A percentile compares a stretch with the other conserved stretches of the same genome.
Conservation (phyloP, 2,329 filamentous ascomycete species). For the Arthrobotrys entomopaga region DNA sequence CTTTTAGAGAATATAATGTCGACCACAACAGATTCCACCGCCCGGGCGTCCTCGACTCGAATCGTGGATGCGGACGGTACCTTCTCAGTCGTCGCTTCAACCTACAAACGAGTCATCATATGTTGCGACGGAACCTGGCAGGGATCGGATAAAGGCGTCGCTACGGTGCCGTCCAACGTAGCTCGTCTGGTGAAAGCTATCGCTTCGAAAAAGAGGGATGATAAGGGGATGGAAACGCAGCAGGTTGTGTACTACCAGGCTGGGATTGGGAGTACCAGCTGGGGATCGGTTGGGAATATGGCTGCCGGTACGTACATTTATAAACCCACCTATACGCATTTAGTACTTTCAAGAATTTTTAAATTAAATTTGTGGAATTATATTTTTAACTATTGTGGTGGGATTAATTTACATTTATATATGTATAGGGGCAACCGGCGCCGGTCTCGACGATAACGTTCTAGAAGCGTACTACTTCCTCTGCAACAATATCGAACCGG, state of each 20-base stretch:
- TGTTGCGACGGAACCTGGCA: slow-evolving; percentile 55
- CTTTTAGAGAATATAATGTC: slow-evolving; percentile 37
- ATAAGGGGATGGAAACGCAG: slow-evolving; percentile 37
- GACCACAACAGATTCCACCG: slow-evolving; percentile 11
- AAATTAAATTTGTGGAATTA: not conserved
- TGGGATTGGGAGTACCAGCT: slow-evolving; percentile 43
- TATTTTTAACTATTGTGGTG: not conserved
- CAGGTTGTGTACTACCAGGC: slow-evolving; percentile 48
- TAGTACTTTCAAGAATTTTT: not conserved
- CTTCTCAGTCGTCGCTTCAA: slow-evolving; percentile 14
- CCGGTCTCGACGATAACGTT: slow-evolving; percentile 63
- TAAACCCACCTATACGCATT: not conserved
- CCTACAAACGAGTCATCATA: slow-evolving; percentile 49
- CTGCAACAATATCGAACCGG: slow-evolving; percentile 70
- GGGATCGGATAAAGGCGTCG: slow-evolving; percentile 46
- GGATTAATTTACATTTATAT: not conserved
- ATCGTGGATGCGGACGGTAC: slow-evolving; percentile 27
- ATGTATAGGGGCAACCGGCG: slow-evolving; percentile 56
- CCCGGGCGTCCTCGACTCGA: slow-evolving; percentile 37
- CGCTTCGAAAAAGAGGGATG: slow-evolving; percentile 26
- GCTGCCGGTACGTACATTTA: slow-evolving; percentile 35
- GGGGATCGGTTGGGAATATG: slow-evolving; percentile 61
- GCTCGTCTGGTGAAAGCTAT: slow-evolving; percentile 50
- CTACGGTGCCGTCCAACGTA: slow-evolving; percentile 41
- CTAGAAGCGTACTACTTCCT: slow-evolving; percentile 73